phyloP scores from a whole-genome alignment of 2,329 filamentous ascomycete genomes.

The Alternaria alternata region DNA sequence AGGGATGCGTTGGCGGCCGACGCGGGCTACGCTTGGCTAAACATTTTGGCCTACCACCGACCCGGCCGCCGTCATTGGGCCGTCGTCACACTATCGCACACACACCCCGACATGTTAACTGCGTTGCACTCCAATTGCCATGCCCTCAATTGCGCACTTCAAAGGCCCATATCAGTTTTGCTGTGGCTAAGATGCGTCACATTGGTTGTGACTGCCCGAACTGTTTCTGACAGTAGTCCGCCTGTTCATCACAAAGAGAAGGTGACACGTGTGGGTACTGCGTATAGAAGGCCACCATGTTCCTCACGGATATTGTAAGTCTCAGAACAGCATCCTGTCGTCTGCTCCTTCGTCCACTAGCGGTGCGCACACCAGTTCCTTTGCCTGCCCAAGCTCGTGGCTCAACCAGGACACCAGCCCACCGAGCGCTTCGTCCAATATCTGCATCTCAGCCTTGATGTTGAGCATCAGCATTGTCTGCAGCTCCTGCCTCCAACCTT shows the following conservation, averaged over 20 bases:
- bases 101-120: conserved; percentile 20
- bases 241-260: not conserved
- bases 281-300: not conserved
- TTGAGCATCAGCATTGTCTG: conserved; percentile 78
- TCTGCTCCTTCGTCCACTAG: conserved; percentile 22
- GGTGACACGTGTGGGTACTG: conserved; percentile 1
- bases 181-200: not conserved
- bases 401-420: conserved; percentile 45
- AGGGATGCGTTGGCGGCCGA: conserved; percentile 43
- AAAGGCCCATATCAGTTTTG: not conserved
- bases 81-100: conserved; percentile 26
- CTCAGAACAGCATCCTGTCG: conserved; percentile 40
- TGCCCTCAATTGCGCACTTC: not conserved
- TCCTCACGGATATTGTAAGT: not conserved
- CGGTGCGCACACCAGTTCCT: conserved; percentile 1
- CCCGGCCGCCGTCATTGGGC: conserved; percentile 31
- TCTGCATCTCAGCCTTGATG: conserved; percentile 79
- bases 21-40: conserved; percentile 34
- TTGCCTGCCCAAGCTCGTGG: conserved; percentile 26
- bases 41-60: not conserved
- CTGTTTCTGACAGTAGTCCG: not conserved
- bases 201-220: not conserved
- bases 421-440: conserved; percentile 60
- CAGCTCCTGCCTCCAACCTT: conserved; percentile 63
- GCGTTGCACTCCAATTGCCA: conserved; percentile 15